Evolutionary conservation across 495 filamentous ascomycete species (phyloP), one percentile per base, ranked within the genome.

Genomic region (Penicillium nucicola): DNA sequence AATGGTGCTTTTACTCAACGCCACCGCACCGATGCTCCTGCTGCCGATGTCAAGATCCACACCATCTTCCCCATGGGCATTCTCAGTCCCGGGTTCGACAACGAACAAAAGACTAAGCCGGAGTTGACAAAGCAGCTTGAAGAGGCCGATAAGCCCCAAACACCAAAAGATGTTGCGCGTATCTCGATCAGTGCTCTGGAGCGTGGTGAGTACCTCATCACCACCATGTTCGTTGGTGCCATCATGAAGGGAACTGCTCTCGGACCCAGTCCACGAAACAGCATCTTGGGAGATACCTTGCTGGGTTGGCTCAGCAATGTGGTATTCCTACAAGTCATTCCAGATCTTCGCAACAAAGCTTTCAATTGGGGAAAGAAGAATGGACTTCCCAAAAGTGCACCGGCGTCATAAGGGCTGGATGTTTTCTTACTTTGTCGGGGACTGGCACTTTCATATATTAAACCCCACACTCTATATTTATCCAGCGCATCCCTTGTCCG

Each of bases 61-160:
- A 82, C 86, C 13, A 83, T 96, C 17, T 92, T 86, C 66, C 93
- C 93, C 0, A 92, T 82, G 50, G 88, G 87, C 0, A 97, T 98
- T 53, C 75, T 77, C 18, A 80, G 78, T 20, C 84, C 90, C 0
- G 91, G 90, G 0, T 78, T 83, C 45, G 90, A 87, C 52, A 74
- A 81, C 23, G 93, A 98, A 69, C 86, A 96, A 60, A 56, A 67
- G 65, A 80, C 79, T 8, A 98, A 97, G 70, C 93, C 91, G 9
- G 83, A 72, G 4, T 72, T 97, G 39, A 96, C 93, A 13, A 77
- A 84, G 57, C 79, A 86, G 44, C 65, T 98, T 50, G 93, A 98
- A 70, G 84, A 90, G 57, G 76, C 74, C 22, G 93, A 98, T 67
- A 84, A 83, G 53, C 79, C 80, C 9, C 89, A 93, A 70, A 87